Evolutionary conservation across 2,329 filamentous ascomycete species (phyloP), one percentile per base, ranked within the genome.

Genomic region (Periconia digitata): DNA sequence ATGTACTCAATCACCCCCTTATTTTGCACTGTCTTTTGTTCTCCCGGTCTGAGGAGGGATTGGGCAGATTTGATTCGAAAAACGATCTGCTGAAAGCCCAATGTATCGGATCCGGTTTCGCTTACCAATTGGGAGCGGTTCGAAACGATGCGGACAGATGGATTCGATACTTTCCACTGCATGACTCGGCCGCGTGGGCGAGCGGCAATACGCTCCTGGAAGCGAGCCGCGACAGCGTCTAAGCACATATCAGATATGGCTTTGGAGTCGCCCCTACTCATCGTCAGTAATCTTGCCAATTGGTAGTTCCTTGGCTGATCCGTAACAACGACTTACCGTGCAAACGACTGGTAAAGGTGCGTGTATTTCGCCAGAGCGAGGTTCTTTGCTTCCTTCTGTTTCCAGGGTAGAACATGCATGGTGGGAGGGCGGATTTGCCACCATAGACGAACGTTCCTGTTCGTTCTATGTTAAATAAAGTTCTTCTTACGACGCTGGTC

Each of bases 321-420:
- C 22, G 13, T 44, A 17, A 27, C 40, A 43, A 18, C 15, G 17
- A 42, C 56, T 37, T 59, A 64, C 61, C 46, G 69, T 6, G 85
- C 85, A 43, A 86, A 79, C 4, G 82, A 82, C 51, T 78, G 76
- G 57, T 84, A 82, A 76, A 88, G 81, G 56, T 80, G 72, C 39
- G 72, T 70, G 68, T 88, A 84, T 61, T 87, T 74, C n/a, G 74
- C 75, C 56, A 80, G 77, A 24, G 84, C 85, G 1, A 21, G 1
- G 17, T 21, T 20, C n/a, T 32, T 36, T 8, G 35, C 23, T 18
- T n/a, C 21, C 17, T 24, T 40, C 41, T n/a, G n/a, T 23, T 34
- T 3, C 38, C 39, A 32, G 21, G 35, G 16, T 15, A 20, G 3
- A 23, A 23, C 7, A 21, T 40, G 23, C 18, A 23, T 6, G 17